A percentile compares a stretch with the other conserved stretches of the same genome.
Evolutionary conservation across 192 early-diverging fungal species (phyloP).

Genomic region (Umbelopsis sp.): DNA sequence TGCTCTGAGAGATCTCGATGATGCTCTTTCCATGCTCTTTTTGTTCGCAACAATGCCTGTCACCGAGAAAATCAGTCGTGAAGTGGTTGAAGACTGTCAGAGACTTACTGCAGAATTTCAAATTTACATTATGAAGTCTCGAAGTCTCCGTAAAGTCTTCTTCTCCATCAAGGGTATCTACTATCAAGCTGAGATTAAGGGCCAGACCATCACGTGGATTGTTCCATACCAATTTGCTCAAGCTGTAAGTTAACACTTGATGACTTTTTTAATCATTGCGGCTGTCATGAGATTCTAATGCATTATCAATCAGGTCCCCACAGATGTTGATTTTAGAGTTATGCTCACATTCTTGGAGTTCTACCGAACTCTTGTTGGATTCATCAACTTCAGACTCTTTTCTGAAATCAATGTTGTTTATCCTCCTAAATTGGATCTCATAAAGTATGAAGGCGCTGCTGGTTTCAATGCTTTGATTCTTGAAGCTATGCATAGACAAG

Average conservation of each 20-base stretch:
- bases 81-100: constrained; percentile 75
- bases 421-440: constrained; percentile 81
- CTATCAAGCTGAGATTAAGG: constrained; percentile 98
- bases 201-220: constrained; percentile 93
- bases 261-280: not conserved
- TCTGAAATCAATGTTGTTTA: constrained; percentile 86
- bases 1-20: constrained; percentile 94
- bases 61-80: constrained; percentile 58
- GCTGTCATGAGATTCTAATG: not conserved
- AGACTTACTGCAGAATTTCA: constrained; percentile 91
- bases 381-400: constrained; percentile 95
- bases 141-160: constrained; percentile 86
- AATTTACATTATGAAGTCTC: constrained; percentile 82
- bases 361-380: constrained; percentile 89
- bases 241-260: constrained; percentile 48
- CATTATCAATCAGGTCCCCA: constrained; percentile 59
- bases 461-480: constrained; percentile 70
- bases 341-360: constrained; percentile 98
- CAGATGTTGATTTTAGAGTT: constrained; percentile 94
- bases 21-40: constrained; percentile 96
- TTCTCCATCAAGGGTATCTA: constrained; percentile 99
- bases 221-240: constrained; percentile 96
- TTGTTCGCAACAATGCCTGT: constrained; percentile 91
- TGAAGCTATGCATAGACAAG: constrained; percentile 44
- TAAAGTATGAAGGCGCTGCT: constrained; percentile 62